phyloP scores from a whole-genome alignment of 2,329 filamentous ascomycete genomes.

The Alternaria sp. region DNA sequence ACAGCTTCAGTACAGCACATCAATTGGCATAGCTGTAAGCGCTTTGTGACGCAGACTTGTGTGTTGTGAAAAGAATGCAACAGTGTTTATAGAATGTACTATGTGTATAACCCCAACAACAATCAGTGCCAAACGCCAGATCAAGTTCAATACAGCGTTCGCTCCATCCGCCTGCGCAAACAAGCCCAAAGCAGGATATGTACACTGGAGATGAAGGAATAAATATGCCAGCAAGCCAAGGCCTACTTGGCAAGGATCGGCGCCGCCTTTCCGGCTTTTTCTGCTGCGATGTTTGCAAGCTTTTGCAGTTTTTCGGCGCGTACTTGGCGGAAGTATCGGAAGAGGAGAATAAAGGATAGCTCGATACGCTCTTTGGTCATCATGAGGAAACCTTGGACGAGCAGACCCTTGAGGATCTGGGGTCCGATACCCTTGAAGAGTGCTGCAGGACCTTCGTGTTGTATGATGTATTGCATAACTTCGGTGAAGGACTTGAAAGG shows the following conservation, averaged over 20 bases:
- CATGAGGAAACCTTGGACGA: slow-evolving; percentile 97
- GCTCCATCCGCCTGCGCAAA: not conserved
- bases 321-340: slow-evolving; percentile 80
- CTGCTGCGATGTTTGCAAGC: slow-evolving; percentile 69
- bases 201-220: slow-evolving; percentile 14
- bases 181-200: slow-evolving; percentile 4
- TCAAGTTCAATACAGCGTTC: not conserved
- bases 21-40: not conserved
- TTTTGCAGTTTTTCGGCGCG: slow-evolving; percentile 75
- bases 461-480: slow-evolving; percentile 92
- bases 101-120: slow-evolving; percentile 1
- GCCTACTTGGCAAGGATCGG: slow-evolving; percentile 46
- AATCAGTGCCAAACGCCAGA: slow-evolving; percentile 3
- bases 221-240: slow-evolving; percentile 2
- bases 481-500: slow-evolving; percentile 93
- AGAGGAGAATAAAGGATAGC: slow-evolving; percentile 83
- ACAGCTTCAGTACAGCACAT: not conserved
- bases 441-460: slow-evolving; percentile 83
- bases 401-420: slow-evolving; percentile 88
- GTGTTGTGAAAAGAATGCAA: not conserved
- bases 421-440: slow-evolving; percentile 97
- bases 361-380: slow-evolving; percentile 99
- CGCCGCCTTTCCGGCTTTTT: slow-evolving; percentile 56
- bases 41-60: not conserved
- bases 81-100: slow-evolving; percentile 1